Evolutionary conservation across 108 stramenopile genomes (phyloP).

Genomic region (Cyclotella choctawhatcheeana): DNA sequence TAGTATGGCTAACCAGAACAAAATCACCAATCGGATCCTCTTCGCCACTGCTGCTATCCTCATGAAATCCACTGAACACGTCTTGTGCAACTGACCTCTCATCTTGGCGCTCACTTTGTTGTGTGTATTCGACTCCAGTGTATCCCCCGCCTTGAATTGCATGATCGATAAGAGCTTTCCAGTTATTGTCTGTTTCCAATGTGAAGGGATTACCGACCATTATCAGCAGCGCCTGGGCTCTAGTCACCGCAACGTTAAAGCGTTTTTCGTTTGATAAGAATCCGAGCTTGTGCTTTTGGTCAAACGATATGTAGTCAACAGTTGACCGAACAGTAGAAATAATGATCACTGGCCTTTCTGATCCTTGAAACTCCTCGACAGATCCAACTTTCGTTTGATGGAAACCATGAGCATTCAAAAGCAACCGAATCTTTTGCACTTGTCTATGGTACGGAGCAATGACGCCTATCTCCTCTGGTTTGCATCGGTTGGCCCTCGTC

Average conservation of each 20-base stretch:
- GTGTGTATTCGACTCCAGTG: conserved; percentile 24
- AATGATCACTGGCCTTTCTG: conserved; percentile 78
- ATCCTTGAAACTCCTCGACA: conserved; percentile 90
- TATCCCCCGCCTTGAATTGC: conserved; percentile 28
- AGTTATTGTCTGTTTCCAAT: conserved; percentile 47
- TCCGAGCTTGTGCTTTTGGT: conserved; percentile 72
- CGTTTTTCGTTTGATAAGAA: conserved; percentile 87
- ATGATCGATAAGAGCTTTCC: conserved; percentile 34
- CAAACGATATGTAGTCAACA: conserved; percentile 52
- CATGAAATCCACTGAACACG: conserved; percentile 16
- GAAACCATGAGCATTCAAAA: conserved; percentile 32
- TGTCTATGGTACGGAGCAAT: conserved; percentile 73
- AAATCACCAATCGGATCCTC: conserved; percentile 15
- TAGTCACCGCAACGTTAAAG: conserved; percentile 88
- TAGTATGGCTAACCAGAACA: conserved; percentile 25
- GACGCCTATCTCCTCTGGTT: conserved; percentile 70
- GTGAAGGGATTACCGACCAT: conserved; percentile 83
- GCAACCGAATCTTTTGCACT: conserved; percentile 67
- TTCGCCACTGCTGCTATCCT: neutral
- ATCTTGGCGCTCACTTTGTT: conserved; percentile 14
- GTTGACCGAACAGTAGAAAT: conserved; percentile 81
- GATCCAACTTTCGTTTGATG: conserved; percentile 77
- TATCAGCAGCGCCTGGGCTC: conserved; percentile 79
- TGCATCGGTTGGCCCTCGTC: conserved; percentile 37
- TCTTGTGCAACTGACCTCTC: conserved; percentile 1